phyloP scores from a whole-genome alignment of 305 asterid species.

The Petunia hybrid region DNA sequence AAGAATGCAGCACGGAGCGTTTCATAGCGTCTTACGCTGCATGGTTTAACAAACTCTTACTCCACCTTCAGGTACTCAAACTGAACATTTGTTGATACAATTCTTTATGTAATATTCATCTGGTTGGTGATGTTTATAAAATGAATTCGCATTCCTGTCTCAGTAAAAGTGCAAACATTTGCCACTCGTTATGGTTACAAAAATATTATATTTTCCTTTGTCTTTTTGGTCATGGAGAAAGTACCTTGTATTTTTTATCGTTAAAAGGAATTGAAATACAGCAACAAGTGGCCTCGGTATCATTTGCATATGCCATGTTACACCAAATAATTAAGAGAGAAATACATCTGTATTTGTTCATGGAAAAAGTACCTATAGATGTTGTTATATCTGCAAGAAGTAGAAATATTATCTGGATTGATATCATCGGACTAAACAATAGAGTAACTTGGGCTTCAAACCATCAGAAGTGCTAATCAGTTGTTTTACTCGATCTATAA shows the following conservation, averaged over 20 bases:
- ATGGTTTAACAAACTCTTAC: constrained; percentile 71
- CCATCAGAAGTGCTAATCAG: not conserved
- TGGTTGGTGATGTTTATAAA: not conserved
- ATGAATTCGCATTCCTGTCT: not conserved
- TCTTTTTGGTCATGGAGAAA: not conserved
- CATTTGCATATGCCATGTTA: no score
- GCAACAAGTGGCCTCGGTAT: no score
- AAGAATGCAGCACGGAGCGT: constrained; percentile 85
- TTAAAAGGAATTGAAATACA: no score
- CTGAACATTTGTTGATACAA: constrained; percentile 5
- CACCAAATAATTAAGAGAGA: no score
- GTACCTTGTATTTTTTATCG: not conserved
- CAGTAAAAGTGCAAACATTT: not conserved
- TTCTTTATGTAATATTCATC: not conserved
- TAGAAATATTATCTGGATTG: not conserved
- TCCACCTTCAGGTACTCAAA: constrained; percentile 70
- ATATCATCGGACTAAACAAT: not conserved
- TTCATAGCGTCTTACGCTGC: constrained; percentile 67
- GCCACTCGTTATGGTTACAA: not conserved
- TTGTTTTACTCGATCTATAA: not conserved
- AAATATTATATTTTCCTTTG: not conserved
- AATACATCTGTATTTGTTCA: not conserved
- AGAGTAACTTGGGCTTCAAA: not conserved
- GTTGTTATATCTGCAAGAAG: not conserved
- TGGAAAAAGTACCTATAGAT: constrained; percentile 14